Base-by-base conservation (phyloP, 192 early-diverging fungal species). In the Backusella sp. region DNA sequence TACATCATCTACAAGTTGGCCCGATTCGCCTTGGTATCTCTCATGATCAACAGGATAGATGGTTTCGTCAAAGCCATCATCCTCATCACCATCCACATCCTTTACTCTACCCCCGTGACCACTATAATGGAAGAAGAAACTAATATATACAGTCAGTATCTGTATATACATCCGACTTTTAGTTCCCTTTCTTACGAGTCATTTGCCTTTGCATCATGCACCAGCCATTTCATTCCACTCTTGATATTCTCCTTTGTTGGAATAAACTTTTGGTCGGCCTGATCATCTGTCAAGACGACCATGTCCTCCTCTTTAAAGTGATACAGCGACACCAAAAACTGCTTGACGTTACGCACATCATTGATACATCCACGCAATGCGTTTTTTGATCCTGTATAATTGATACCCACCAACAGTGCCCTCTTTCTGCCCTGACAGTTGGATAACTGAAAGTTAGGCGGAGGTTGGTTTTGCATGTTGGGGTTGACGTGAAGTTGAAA, bases 401-500 rank as follows among this genome's bases (percentile, higher is more conserved):
- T 98, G 82, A 97, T 95, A 36, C 97, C 97, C 72, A 98, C 92
- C 66, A 98, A 86, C 35, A 98, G 82, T 12, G 95, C 96, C 23
- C 91, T 87, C 81, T 94, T 93, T 66, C 92, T 86, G n/a, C 93
- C 93, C 52, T 83, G 82, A 75, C 88, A 90, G 41, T 85, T 88
- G 15, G 87, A 88, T 0, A 90, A 74, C 59, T 87, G 83, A 59
- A 86, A 88, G 23, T 82, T 15, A 0, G 82, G 79, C 6, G 83
- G 80, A n/a, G 77, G 39, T 30, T 68, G 21, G 28, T 79, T 68
- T 46, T 83, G 72, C 28, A 75, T 79, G 42, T 26, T 28, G 8
- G 83, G 76, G 73, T 80, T 17, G 6, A 74, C 82, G 26, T 76
- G 79, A 39, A 81, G 77, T 30, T 76, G 26, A 36, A 81, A 67